Evolutionary conservation across 495 filamentous ascomycete species (phyloP).

Genomic region (Parachaetomium inaequale): DNA sequence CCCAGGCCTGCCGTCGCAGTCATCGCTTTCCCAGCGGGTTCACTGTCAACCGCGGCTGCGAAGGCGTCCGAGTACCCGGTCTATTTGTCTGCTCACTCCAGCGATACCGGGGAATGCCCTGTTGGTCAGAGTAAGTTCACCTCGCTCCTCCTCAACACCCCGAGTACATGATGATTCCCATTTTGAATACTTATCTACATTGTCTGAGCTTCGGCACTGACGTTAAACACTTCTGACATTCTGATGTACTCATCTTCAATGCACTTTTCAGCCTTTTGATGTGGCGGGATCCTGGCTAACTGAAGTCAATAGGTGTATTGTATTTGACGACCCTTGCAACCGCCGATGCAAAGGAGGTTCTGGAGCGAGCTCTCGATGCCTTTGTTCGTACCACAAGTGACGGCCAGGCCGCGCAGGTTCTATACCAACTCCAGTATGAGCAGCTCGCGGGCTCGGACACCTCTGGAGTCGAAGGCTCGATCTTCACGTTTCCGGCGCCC

Average conservation of each 20-base stretch:
- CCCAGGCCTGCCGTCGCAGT: slow-evolving; percentile 71
- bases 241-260: slow-evolving; percentile 60
- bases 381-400: slow-evolving; percentile 48
- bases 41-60: slow-evolving; percentile 36
- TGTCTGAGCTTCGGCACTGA: slow-evolving; percentile 81
- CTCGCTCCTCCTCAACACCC: slow-evolving; percentile 4
- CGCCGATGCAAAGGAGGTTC: slow-evolving; percentile 35
- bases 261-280: slow-evolving; percentile 23
- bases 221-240: slow-evolving; percentile 83
- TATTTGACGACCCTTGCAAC: slow-evolving; percentile 57
- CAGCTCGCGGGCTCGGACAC: slow-evolving; percentile 36
- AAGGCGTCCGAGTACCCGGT: slow-evolving; percentile 52
- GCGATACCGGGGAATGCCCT: slow-evolving; percentile 87
- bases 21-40: slow-evolving; percentile 61
- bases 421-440: slow-evolving; percentile 64
- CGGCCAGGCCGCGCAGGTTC: slow-evolving; percentile 33
- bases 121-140: slow-evolving; percentile 73
- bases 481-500: slow-evolving; percentile 50
- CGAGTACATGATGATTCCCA: slow-evolving; percentile 70
- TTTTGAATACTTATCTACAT: slow-evolving; percentile 99
- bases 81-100: slow-evolving; percentile 73
- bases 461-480: slow-evolving; percentile 28
- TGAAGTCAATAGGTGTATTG: slow-evolving; percentile 57
- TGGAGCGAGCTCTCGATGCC: slow-evolving; percentile 53
- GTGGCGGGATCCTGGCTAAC: slow-evolving; percentile 45